Evolutionary conservation across 1,284 basidiomycete genomes (phyloP), one percentile per base, ranked within the genome.

Genomic region (Malassezia sympodialis): DNA sequence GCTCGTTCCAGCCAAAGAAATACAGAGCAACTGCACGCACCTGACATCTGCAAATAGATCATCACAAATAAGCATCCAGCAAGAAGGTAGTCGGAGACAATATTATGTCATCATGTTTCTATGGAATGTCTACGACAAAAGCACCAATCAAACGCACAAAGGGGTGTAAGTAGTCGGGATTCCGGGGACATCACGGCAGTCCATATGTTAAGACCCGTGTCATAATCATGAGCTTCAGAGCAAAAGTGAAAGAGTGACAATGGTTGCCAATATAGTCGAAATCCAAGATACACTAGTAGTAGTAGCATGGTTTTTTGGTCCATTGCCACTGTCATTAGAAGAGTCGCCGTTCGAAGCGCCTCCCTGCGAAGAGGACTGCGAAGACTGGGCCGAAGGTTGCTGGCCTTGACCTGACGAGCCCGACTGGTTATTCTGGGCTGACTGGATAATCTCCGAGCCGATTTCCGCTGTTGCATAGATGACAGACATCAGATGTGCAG

Each of bases 401-500:
- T 32, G 31, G 14, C 21, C 26, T n/a, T 43, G 14, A 43, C 41
- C 19, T 14, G 27, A 8, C 19, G 10, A 4, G 15, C 19, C 37
- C 12, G 19, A 23, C 24, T 58, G 19, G 28, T 4, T 11, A 4
- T 30, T 30, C 28, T 30, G 28, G 28, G 28, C 28, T 10, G 19
- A 23, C 17, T 58, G 19, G 5, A 72, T 51, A 47, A 69, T 58
- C 24, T 67, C 62, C 4, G 62, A 55, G 6, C 62, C 69, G 21
- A 67, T 56, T 44, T 72, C 69, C 4, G 63, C 67, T 66, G 75
- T 37, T 26, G 83, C 86, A 68, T 84, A 88, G 2, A 81, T 80
- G 4, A 82, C 78, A 15, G 81, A 79, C 74, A 73, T 80, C 76
- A 58, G 80, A 77, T 82, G 71, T 11, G 63, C 57, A 24, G 55